Percentiles rank a stretch among this genome's conserved stretches.
Conservation (phyloP, 2,329 filamentous ascomycete species). For the Pseudogymnoascus sp. region DNA sequence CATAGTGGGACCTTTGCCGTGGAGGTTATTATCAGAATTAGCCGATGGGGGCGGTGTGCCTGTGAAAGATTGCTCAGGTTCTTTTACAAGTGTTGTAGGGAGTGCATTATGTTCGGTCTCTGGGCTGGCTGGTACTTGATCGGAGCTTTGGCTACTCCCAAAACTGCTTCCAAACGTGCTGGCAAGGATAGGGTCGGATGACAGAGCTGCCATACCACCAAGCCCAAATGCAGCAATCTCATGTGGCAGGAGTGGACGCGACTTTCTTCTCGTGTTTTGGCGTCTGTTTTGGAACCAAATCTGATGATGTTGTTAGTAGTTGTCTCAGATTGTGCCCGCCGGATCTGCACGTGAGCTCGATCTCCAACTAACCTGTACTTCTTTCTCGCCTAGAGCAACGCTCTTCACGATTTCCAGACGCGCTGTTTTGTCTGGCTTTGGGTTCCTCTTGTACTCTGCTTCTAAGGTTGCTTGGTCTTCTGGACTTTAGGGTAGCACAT, state of each 20-base stretch:
- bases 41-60: neutral
- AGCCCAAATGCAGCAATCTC: slow-evolving; percentile 58
- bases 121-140: slow-evolving; percentile 11
- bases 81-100: neutral
- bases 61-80: neutral
- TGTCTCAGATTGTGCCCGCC: neutral
- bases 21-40: neutral
- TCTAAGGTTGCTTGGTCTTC: slow-evolving; percentile 87
- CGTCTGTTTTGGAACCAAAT: slow-evolving; percentile 97
- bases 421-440: slow-evolving; percentile 85
- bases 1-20: neutral
- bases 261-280: slow-evolving; percentile 86
- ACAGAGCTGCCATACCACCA: slow-evolving; percentile 29
- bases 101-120: neutral
- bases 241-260: slow-evolving; percentile 69
- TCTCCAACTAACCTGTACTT: slow-evolving; percentile 70
- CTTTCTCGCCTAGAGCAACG: slow-evolving; percentile 86
- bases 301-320: slow-evolving; percentile 36
- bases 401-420: slow-evolving; percentile 76
- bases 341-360: neutral
- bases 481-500: slow-evolving; percentile 43
- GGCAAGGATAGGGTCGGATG: slow-evolving; percentile 21
- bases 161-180: slow-evolving; percentile 12
- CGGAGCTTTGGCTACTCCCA: slow-evolving; percentile 18
- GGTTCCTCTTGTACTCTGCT: slow-evolving; percentile 72